phyloP scores from a whole-genome alignment of 2,329 filamentous ascomycete genomes.

The Emergomyces orientalis region DNA sequence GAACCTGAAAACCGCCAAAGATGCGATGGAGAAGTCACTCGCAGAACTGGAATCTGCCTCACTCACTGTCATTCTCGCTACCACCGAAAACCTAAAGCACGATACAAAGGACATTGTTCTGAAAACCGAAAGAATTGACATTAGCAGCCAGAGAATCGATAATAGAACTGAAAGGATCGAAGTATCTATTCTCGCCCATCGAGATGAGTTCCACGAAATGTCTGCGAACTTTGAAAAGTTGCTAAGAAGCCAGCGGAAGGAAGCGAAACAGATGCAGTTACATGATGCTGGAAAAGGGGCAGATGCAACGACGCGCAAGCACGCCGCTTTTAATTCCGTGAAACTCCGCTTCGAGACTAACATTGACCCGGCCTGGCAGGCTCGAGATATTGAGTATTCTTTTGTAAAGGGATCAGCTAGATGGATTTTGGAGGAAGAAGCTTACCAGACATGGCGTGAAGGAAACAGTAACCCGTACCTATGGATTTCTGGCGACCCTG shows the following conservation, averaged over 20 bases:
- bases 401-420: not conserved
- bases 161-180: slow-evolving; percentile 1
- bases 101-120: not conserved
- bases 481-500: not conserved
- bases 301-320: not conserved
- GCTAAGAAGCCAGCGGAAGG: not conserved
- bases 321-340: not conserved
- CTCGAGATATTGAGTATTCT: slow-evolving; percentile 2
- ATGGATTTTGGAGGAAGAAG: not conserved
- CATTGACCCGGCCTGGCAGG: slow-evolving; percentile 1
- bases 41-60: not conserved
- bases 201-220: not conserved
- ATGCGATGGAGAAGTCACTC: not conserved
- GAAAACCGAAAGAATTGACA: not conserved
- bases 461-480: not conserved
- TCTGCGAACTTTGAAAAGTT: not conserved
- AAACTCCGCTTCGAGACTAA: not conserved
- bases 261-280: not conserved
- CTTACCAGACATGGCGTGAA: slow-evolving; percentile 1
- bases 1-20: not conserved
- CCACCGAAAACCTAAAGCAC: not conserved
- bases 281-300: not conserved
- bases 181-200: not conserved
- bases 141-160: not conserved
- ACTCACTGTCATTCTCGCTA: not conserved